Evolutionary conservation across 1,284 basidiomycete genomes (phyloP).

Genomic region (Ceratobasidium papillatum): DNA sequence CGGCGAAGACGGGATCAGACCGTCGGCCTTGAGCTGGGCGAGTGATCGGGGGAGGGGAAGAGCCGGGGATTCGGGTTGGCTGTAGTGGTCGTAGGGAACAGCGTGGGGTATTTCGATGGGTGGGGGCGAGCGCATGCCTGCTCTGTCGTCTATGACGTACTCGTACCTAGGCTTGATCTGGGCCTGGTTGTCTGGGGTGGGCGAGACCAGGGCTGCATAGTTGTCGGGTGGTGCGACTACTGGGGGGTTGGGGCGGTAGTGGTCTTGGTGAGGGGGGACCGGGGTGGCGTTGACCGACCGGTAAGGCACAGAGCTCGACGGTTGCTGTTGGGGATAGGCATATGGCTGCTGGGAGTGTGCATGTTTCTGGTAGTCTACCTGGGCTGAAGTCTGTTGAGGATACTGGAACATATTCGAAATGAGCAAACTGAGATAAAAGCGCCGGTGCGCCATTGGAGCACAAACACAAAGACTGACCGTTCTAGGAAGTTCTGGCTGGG

Average conservation of each 20-base stretch:
- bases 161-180: conserved; percentile 23
- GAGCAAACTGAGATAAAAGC: conserved; percentile 32
- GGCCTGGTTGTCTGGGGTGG: conserved; percentile 10
- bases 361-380: conserved; percentile 20
- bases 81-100: conserved; percentile 5
- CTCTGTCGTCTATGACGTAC: conserved; percentile 38
- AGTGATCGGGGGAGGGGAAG: conserved; percentile 14
- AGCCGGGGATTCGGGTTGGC: not conserved
- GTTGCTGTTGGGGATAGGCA: conserved; percentile 24
- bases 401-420: not conserved
- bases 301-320: conserved; percentile 1
- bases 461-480: conserved; percentile 34
- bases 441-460: not conserved
- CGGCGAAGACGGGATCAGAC: conserved; percentile 14
- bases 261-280: not conserved
- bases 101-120: conserved; percentile 33
- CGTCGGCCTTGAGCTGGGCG: conserved; percentile 24
- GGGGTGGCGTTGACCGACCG: conserved; percentile 13
- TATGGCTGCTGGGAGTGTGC: conserved; percentile 12
- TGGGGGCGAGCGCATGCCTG: conserved; percentile 30
- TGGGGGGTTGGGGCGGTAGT: conserved; percentile 11
- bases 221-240: conserved; percentile 12
- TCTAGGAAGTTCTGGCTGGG: conserved; percentile 33
- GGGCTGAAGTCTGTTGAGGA: not conserved
- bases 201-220: conserved; percentile 6